These are phyloP conservation scores for Pseudogymnoascus sp. DNA, from an alignment of 2,329 filamentous ascomycete genomes.

Conservation along the genomic window DNA sequence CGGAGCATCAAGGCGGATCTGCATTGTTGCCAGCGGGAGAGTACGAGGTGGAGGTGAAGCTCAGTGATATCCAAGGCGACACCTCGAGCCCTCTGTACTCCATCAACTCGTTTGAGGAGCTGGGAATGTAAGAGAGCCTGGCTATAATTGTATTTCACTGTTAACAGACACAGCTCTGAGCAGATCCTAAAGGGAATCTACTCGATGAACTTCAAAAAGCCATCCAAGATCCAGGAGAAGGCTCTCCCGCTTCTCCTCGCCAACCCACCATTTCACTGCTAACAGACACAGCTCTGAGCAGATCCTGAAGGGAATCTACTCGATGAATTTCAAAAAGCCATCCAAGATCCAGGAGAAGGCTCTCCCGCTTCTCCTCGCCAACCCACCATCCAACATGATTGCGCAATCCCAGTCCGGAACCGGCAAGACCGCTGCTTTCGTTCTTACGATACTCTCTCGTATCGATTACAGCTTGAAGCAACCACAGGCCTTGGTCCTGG, in stretches of 20 bases:
- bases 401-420: conserved; percentile 99
- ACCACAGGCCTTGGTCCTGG: conserved; percentile 82
- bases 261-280: conserved; percentile 15
- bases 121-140: conserved; percentile 61
- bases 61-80: conserved; percentile 81
- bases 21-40: conserved; percentile 56
- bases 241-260: conserved; percentile 82
- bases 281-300: conserved; percentile 39
- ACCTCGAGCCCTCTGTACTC: conserved; percentile 83
- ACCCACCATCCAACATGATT: conserved; percentile 91
- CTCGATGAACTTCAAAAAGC: conserved; percentile 81
- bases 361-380: conserved; percentile 74
- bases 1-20: conserved; percentile 36
- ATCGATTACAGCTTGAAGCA: conserved; percentile 62
- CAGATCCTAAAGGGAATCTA: conserved; percentile 70
- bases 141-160: conserved; percentile 9
- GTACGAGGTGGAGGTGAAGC: conserved; percentile 85
- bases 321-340: conserved; percentile 85
- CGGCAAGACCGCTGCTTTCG: conserved; percentile 95
- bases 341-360: conserved; percentile 98
- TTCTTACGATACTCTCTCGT: conserved; percentile 81
- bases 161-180: conserved; percentile 35
- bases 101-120: conserved; percentile 72
- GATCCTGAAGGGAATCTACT: conserved; percentile 68
- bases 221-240: conserved; percentile 95